These are phyloP conservation scores for Glarea lozoyensis DNA, from an alignment of 495 filamentous ascomycete species.

Conservation along the genomic window DNA sequence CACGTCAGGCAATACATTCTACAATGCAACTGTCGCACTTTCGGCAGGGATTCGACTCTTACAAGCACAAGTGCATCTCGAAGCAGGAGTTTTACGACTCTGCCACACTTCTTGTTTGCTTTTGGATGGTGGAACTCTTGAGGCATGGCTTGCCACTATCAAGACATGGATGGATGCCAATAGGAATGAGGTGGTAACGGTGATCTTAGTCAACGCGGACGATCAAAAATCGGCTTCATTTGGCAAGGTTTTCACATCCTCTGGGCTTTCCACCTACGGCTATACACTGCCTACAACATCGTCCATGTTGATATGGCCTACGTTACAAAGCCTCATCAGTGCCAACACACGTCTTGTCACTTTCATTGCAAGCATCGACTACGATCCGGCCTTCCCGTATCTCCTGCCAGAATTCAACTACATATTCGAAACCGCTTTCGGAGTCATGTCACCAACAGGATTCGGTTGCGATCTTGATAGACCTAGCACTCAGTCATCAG, in stretches of 20 bases:
- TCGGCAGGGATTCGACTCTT: constrained; percentile 60
- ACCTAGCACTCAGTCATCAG: constrained; percentile 28
- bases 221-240: constrained; percentile 38
- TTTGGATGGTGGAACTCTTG: constrained; percentile 54
- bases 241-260: constrained; percentile 40
- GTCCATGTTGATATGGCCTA: constrained; percentile 49
- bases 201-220: constrained; percentile 63
- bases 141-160: constrained; percentile 46
- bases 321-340: constrained; percentile 50
- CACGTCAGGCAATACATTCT: constrained; percentile 57
- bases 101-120: constrained; percentile 60
- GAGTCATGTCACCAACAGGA: constrained; percentile 39
- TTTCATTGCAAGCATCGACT: constrained; percentile 50
- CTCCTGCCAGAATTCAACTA: constrained; percentile 62
- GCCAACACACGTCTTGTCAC: constrained; percentile 51
- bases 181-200: constrained; percentile 58
- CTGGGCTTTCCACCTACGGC: constrained; percentile 49
- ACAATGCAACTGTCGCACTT: constrained; percentile 54
- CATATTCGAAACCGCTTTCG: constrained; percentile 65
- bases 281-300: constrained; percentile 35
- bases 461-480: constrained; percentile 58
- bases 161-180: constrained; percentile 57
- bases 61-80: constrained; percentile 58
- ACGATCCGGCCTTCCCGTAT: constrained; percentile 42
- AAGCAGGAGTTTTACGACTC: constrained; percentile 41